Evolutionary conservation across 192 early-diverging fungal genomes (phyloP), one percentile per base, ranked within the genome.

Genomic region (Backusella luteola): DNA sequence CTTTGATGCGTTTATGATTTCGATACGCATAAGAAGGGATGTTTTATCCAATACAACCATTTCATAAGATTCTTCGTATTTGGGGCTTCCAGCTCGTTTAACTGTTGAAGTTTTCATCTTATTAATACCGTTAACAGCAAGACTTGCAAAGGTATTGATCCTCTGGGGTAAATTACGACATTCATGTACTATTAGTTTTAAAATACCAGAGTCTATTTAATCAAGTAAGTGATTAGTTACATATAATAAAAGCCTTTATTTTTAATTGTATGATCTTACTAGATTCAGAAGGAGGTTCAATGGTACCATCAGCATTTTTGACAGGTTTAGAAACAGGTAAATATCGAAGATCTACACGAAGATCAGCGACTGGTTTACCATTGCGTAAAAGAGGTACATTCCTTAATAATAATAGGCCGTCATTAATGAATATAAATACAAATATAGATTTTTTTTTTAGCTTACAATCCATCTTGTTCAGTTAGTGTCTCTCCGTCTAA

Each of bases 41-140:
- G 89, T 84, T 68, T 89, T 84, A 78, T 96, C 91, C 12, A 89
- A 76, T n/a, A 96, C 84, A 75, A 93, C 93, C 34, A 91, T 78
- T 76, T 93, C 91, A 71, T 84, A 79, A 59, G 85, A 78, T 17
- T 85, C 80, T 74, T 94, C 91, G 88, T 91, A 96, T 34, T 87
- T 86, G 34, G 95, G 95, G 67, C 89, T 87, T 68, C 88, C 85
- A 1, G 87, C 94, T 66, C 86, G 84, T 74, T 91, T 92, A 46
- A 87, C 87, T 42, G 83, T 80, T 34, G 85, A 83, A n/a, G 93
- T 91, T 36, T 80, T 80, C 34, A 84, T 76, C 41, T 80, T 81
- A 46, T 76, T 76, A 21, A 76, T 42, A 35, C 80, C 80, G 59
- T 87, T 87, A 63, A 92, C 39, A 73, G 82, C 74, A 66, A 89